phyloP scores from a whole-genome alignment of 2,329 filamentous ascomycete species.

The Aspergillus sergii region DNA sequence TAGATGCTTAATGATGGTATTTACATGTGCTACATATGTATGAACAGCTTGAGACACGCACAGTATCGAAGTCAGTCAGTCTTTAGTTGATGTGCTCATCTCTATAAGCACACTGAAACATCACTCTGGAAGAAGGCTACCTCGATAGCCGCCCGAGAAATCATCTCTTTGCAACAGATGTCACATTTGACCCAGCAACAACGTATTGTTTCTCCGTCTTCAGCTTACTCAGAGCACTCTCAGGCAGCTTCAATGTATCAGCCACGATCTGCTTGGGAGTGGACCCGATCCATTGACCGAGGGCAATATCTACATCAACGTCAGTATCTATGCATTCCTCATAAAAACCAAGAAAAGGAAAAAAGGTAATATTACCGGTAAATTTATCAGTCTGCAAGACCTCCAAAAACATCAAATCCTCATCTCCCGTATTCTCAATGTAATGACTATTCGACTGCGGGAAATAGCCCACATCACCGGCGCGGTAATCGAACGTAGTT shows the following conservation, averaged over 20 bases:
- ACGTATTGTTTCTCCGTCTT: conserved; percentile 52
- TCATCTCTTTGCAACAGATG: not conserved
- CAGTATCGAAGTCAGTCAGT: no score
- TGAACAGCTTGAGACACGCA: no score
- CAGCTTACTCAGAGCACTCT: conserved; percentile 42
- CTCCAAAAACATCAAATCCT: conserved; percentile 75
- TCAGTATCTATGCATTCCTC: not conserved
- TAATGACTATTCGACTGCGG: conserved; percentile 79
- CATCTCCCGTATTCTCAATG: conserved; percentile 75
- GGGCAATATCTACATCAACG: conserved; percentile 46
- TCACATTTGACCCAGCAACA: conserved; percentile 33
- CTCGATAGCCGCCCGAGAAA: no score
- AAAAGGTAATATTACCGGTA: conserved; percentile 27
- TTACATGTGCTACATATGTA: no score
- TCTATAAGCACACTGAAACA: no score
- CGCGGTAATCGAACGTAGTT: conserved; percentile 73
- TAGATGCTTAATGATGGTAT: no score
- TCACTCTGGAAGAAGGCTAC: no score
- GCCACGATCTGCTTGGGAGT: conserved; percentile 61
- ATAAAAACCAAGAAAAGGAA: not conserved
- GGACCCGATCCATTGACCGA: conserved; percentile 53
- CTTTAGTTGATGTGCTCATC: no score
- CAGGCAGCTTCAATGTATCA: conserved; percentile 55
- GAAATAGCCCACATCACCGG: conserved; percentile 77
- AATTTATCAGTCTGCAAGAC: conserved; percentile 74